Base-by-base conservation (phyloP, 768 basidiomycete genomes). In the Glaciozyma martinii region DNA sequence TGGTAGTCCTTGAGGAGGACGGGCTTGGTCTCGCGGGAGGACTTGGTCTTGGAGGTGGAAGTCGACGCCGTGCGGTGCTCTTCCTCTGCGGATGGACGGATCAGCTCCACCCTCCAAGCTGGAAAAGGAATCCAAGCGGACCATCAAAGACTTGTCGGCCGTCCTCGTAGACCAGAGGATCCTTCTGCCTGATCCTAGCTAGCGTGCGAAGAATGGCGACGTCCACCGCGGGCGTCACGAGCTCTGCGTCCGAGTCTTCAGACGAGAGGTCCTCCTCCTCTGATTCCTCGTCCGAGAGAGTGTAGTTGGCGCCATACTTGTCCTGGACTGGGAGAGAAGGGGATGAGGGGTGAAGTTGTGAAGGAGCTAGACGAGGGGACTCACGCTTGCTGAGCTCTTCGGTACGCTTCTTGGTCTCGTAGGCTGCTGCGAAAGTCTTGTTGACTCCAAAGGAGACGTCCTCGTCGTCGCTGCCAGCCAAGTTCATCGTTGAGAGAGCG, bases 171-270 rank as follows among this genome's bases (percentile, higher is more conserved):
- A 99, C 94, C 0, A 79, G 81, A 0, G 92, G 90, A 74, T 93
- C 90, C 71, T 82, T 87, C 60, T 82, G 81, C 75, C 84, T 83
- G 61, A 98, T 95, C 71, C 86, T 82, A 0, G 86, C 89, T 13
- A 99, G 80, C 1, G 91, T 98, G 56, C 90, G 81, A 47, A 98
- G 81, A 71, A 98, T 95, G 25, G 95, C 95, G 52, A 85, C 95
- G 72, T 97, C 94, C 57, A 97, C 84, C 0, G 86, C 86, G 6
- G 92, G 91, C 0, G 93, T 98, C 58, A 98, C 82, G 75, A 97
- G 89, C 71, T 90, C 90, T 19, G 92, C 95, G 63, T 94, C 88
- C 73, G 92, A 84, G 72, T 90, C 89, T 50, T 83, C 86, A 33
- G 70, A 78, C 5, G 80, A 80, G 3, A 81, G 83, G 30, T 77